These are phyloP conservation scores for Phoma sp. DNA, from an alignment of 2,329 filamentous ascomycete genomes.

Conservation along the genomic window DNA sequence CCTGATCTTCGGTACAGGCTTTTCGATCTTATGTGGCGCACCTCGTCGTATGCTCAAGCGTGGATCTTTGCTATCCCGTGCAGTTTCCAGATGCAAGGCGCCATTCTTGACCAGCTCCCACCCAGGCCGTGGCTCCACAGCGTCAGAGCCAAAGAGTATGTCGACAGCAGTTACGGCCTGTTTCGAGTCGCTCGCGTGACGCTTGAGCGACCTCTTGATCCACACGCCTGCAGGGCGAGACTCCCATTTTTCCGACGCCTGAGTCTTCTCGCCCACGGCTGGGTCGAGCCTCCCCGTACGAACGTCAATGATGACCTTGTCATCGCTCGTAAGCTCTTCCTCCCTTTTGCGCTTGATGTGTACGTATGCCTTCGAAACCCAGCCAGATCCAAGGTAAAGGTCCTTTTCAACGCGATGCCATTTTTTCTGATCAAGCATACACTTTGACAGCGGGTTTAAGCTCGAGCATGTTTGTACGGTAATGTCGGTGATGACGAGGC, in stretches of 20 bases:
- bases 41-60: conserved; percentile 82
- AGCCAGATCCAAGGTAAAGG: conserved; percentile 76
- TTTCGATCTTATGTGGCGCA: conserved; percentile 65
- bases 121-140: conserved; percentile 83
- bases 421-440: conserved; percentile 71
- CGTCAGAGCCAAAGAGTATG: conserved; percentile 87
- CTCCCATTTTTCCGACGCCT: conserved; percentile 75
- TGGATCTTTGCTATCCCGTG: conserved; percentile 67
- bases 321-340: conserved; percentile 75
- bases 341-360: conserved; percentile 85
- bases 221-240: conserved; percentile 77
- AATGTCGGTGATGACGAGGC: conserved; percentile 84
- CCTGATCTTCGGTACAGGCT: conserved; percentile 75
- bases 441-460: conserved; percentile 75
- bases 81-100: conserved; percentile 69
- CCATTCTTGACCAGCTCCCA: conserved; percentile 78
- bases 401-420: conserved; percentile 93
- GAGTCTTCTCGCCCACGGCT: conserved; percentile 59
- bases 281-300: conserved; percentile 77
- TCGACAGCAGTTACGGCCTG: conserved; percentile 81
- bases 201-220: conserved; percentile 76
- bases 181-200: conserved; percentile 75
- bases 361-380: conserved; percentile 78
- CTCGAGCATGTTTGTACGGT: conserved; percentile 77
- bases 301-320: conserved; percentile 81